phyloP scores from a whole-genome alignment of 2,329 filamentous ascomycete genomes.

The Xylogone sp. region DNA sequence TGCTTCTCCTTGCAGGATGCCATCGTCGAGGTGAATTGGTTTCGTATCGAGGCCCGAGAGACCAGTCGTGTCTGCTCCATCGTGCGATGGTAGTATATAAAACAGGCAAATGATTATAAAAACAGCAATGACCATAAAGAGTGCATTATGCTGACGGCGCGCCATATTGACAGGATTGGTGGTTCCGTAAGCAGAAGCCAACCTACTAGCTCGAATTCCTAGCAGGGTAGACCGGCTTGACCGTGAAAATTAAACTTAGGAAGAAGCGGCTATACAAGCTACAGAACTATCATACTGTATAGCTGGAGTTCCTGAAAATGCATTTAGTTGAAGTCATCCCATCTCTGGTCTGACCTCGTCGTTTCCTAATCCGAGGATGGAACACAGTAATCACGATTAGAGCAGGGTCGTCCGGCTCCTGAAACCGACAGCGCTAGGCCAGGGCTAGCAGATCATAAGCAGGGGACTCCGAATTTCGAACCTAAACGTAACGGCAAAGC shows the following conservation, averaged over 20 bases:
- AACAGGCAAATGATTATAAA: slow-evolving; percentile 52
- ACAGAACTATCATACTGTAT: not conserved
- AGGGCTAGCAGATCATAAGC: no score
- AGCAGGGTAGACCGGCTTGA: not conserved
- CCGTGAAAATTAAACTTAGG: no score
- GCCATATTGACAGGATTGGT: slow-evolving; percentile 18
- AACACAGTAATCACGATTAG: not conserved
- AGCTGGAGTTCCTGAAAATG: not conserved
- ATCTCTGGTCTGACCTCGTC: not conserved
- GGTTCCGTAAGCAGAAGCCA: not conserved
- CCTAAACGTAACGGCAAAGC: not conserved
- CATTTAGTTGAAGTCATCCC: not conserved
- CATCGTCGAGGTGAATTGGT: slow-evolving; percentile 33
- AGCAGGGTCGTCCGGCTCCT: no score
- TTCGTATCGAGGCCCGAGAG: not conserved
- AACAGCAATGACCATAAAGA: slow-evolving; percentile 47
- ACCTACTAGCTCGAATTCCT: not conserved
- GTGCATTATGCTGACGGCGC: slow-evolving; percentile 42
- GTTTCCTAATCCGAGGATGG: not conserved
- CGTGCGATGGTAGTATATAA: slow-evolving; percentile 43
- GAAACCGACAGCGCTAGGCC: no score
- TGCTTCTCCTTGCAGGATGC: slow-evolving; percentile 60
- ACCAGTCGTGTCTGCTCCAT: not conserved
- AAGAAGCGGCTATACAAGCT: no score
- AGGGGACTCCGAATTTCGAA: no score